phyloP scores from a whole-genome alignment of 345 rosid species.

The Melastoma malabathricum region DNA sequence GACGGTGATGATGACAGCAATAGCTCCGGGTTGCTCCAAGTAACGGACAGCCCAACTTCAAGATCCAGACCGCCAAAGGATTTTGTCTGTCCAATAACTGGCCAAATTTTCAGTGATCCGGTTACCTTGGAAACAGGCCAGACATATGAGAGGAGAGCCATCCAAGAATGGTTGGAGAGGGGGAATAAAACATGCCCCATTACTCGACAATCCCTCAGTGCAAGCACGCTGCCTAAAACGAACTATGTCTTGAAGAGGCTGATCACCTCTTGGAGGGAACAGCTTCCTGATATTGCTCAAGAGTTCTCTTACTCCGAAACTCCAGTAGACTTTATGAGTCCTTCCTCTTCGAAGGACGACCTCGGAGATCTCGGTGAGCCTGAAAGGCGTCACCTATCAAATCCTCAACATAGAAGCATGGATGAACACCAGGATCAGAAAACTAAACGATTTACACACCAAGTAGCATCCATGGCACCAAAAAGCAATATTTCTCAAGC shows the following conservation, averaged over 20 bases:
- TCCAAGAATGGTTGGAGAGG: constrained; percentile 52
- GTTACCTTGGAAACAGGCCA: constrained; percentile 70
- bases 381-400: constrained; percentile 7
- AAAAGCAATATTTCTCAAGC: constrained; percentile 60
- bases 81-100: constrained; percentile 58
- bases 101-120: constrained; percentile 48
- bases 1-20: constrained; percentile 37
- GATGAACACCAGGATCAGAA: constrained; percentile 18
- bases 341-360: constrained; percentile 18
- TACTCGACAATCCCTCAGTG: constrained; percentile 36
- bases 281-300: constrained; percentile 50
- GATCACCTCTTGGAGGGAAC: constrained; percentile 55
- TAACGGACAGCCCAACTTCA: constrained; percentile 30
- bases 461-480: constrained; percentile 28
- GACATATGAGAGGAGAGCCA: constrained; percentile 61
- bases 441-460: constrained; percentile 20
- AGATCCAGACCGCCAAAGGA: constrained; percentile 47
- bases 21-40: constrained; percentile 29
- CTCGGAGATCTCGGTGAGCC: constrained; percentile 11
- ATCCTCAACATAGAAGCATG: constrained; percentile 4
- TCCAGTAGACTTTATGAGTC: constrained; percentile 23
- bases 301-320: constrained; percentile 44
- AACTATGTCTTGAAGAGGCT: constrained; percentile 55
- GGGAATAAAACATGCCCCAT: constrained; percentile 56
- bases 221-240: constrained; percentile 42